Evolutionary conservation across 2,329 filamentous ascomycete genomes (phyloP).

Genomic region (Stenocarpella maydis): DNA sequence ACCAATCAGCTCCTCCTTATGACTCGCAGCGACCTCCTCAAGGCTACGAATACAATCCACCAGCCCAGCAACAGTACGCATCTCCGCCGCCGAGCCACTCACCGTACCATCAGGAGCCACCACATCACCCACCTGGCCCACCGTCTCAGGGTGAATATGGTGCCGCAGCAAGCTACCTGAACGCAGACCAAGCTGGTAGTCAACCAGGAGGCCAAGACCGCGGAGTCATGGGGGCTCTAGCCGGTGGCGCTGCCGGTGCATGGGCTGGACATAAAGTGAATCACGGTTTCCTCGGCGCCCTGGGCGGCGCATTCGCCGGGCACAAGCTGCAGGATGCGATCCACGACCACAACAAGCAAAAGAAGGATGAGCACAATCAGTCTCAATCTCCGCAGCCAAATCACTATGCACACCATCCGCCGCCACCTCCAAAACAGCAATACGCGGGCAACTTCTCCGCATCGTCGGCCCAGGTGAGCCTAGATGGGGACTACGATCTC

Average conservation of each 20-base stretch:
- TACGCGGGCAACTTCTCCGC: slow-evolving; percentile 35
- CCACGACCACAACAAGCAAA: slow-evolving; percentile 49
- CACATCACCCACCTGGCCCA: not conserved
- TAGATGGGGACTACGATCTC: slow-evolving; percentile 36
- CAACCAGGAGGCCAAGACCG: slow-evolving; percentile 41
- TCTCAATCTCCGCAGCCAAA: not conserved
- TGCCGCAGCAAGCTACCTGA: slow-evolving; percentile 12
- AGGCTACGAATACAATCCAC: not conserved
- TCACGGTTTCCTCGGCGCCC: slow-evolving; percentile 55
- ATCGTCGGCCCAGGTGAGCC: slow-evolving; percentile 28
- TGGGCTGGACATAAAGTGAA: slow-evolving; percentile 55
- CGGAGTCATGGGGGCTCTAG: slow-evolving; percentile 54
- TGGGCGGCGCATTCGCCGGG: slow-evolving; percentile 56
- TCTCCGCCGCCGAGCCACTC: not conserved
- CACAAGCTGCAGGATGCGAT: slow-evolving; percentile 52
- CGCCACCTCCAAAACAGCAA: slow-evolving; percentile 9
- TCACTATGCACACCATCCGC: slow-evolving; percentile 7
- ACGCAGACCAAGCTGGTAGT: not conserved
- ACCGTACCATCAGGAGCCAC: slow-evolving; percentile 23
- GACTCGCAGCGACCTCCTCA: not conserved
- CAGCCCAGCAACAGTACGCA: slow-evolving; percentile 18
- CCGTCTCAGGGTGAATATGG: not conserved
- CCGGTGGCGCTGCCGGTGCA: slow-evolving; percentile 54
- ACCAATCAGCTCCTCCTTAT: not conserved
- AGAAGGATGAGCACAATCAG: slow-evolving; percentile 42